phyloP scores from a whole-genome alignment of 1,139 yeast species.

The Candida pseudocylindracea region DNA sequence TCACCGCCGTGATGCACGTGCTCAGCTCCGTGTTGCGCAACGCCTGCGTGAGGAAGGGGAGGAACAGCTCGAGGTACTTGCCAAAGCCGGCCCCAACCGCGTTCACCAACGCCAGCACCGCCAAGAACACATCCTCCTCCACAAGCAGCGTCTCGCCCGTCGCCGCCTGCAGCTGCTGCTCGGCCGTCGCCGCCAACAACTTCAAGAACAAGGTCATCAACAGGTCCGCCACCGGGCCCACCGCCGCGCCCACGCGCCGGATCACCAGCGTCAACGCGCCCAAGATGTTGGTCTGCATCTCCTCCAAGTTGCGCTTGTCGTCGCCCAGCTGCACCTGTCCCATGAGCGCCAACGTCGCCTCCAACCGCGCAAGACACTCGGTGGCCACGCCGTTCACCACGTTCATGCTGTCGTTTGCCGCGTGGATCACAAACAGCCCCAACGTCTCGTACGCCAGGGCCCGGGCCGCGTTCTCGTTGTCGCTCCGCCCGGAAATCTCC shows the following conservation, averaged over 20 bases:
- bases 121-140: slow-evolving; percentile 87
- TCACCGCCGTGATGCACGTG: slow-evolving; percentile 74
- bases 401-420: slow-evolving; percentile 50
- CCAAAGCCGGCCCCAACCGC: slow-evolving; percentile 40
- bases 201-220: slow-evolving; percentile 70
- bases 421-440: slow-evolving; percentile 55
- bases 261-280: slow-evolving; percentile 77
- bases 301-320: slow-evolving; percentile 62
- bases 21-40: slow-evolving; percentile 67
- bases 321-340: slow-evolving; percentile 35
- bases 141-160: slow-evolving; percentile 14
- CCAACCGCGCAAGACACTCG: slow-evolving; percentile 52
- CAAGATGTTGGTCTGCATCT: slow-evolving; percentile 68
- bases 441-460: slow-evolving; percentile 93
- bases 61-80: slow-evolving; percentile 58
- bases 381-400: slow-evolving; percentile 52
- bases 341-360: slow-evolving; percentile 34
- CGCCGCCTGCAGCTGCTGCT: slow-evolving; percentile 36
- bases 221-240: slow-evolving; percentile 49
- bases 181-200: slow-evolving; percentile 19
- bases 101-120: slow-evolving; percentile 74
- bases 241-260: slow-evolving; percentile 56
- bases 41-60: slow-evolving; percentile 64
- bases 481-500: slow-evolving; percentile 43
- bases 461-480: slow-evolving; percentile 75